Conservation (phyloP, 306 rosid species). For the Lathyrus oleraceus region DNA sequence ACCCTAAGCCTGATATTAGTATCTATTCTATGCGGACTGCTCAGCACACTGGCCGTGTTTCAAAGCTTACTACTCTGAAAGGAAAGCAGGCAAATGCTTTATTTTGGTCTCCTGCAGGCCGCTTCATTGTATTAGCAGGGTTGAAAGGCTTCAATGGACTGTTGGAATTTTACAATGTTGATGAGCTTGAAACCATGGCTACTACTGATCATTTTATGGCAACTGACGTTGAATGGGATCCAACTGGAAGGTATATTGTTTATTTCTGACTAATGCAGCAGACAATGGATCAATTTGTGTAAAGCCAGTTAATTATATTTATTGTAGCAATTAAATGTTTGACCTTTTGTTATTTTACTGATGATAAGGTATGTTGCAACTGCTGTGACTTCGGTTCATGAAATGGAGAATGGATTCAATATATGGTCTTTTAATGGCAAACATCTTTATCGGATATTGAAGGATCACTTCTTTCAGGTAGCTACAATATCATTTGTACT, state of each 20-base stretch:
- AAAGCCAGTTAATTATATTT: background rate
- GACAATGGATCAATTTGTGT: background rate
- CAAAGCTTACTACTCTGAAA: conserved; percentile 74
- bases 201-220: conserved; percentile 80
- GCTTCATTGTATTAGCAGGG: conserved; percentile 73
- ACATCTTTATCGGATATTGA: conserved; percentile 72
- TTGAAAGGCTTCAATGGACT: conserved; percentile 74
- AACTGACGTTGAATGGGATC: conserved; percentile 89
- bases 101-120: conserved; percentile 86
- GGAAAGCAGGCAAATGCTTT: conserved; percentile 89
- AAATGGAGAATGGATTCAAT: conserved; percentile 96
- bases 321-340: background rate
- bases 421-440: conserved; percentile 92
- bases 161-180: conserved; percentile 77
- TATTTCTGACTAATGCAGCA: background rate
- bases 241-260: conserved; percentile 75
- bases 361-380: conserved; percentile 77
- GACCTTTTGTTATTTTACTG: background rate
- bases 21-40: conserved; percentile 70
- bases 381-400: conserved; percentile 88
- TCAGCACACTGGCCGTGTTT: conserved; percentile 67
- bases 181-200: conserved; percentile 85
- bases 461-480: conserved; percentile 92
- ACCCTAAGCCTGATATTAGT: conserved; percentile 77
- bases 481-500: background rate